These are phyloP conservation scores for Flaveria sonorensis DNA, from an alignment of 129 eudicot genomes.

Conservation along the genomic window DNA sequence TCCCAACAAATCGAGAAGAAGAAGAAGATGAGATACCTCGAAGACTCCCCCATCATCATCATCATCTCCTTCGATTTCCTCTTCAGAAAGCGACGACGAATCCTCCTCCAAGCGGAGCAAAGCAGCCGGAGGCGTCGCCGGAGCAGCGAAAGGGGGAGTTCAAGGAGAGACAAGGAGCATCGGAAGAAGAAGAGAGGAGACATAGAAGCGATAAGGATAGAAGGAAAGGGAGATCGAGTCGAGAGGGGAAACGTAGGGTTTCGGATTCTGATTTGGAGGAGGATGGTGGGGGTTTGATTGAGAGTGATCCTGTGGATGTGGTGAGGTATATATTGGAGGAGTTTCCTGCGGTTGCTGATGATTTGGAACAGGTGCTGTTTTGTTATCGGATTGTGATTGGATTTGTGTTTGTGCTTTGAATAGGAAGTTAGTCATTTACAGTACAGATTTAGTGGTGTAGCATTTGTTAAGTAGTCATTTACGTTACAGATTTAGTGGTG, in stretches of 20 bases:
- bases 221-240: constrained; percentile 35
- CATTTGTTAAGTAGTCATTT: too few species aligned
- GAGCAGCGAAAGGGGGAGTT: constrained; percentile 44
- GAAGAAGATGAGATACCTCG: constrained; percentile 36
- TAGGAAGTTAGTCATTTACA: not conserved
- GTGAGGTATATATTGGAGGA: constrained; percentile 55
- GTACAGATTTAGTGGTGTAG: constrained; percentile 2
- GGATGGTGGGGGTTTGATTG: constrained; percentile 26
- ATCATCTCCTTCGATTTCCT: constrained; percentile 29
- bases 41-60: constrained; percentile 37
- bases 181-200: constrained; percentile 37
- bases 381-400: not conserved
- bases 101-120: constrained; percentile 47
- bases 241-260: constrained; percentile 38
- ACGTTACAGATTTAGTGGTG: too few species aligned
- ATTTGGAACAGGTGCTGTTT: constrained; percentile 74
- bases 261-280: constrained; percentile 53
- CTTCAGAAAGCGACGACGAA: constrained; percentile 38
- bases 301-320: constrained; percentile 61
- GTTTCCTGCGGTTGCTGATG: constrained; percentile 85
- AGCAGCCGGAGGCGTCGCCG: constrained; percentile 51
- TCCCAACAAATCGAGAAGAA: constrained; percentile 34
- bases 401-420: not conserved
- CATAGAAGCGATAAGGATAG: constrained; percentile 29
- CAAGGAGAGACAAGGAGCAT: constrained; percentile 37